These are phyloP conservation scores for Kandelia obovata DNA, from an alignment of 345 rosid species.

Conservation along the genomic window DNA sequence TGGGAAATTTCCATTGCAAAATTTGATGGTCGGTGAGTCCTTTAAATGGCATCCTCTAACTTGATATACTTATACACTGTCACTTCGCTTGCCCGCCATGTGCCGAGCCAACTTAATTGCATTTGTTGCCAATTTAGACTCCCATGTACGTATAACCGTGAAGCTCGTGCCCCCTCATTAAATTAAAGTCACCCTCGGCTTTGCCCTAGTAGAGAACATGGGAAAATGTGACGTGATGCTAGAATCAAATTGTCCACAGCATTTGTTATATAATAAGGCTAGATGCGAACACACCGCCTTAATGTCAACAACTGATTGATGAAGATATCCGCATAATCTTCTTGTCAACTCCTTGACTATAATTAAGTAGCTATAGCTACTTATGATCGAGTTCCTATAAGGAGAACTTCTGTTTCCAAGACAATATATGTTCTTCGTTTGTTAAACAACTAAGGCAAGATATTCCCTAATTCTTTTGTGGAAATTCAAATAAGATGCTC, in stretches of 20 bases:
- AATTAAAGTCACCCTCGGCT: too few species aligned
- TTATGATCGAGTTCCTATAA: too few species aligned
- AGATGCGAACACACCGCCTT: not conserved
- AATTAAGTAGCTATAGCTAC: too few species aligned
- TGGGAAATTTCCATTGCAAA: not conserved
- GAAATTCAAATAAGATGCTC: too few species aligned
- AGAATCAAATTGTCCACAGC: not conserved
- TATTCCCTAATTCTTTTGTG: too few species aligned
- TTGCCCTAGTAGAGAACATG: not conserved
- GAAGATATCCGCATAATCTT: not conserved
- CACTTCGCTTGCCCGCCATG: not conserved
- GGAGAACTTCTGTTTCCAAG: too few species aligned
- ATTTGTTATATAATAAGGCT: too few species aligned
- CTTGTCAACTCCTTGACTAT: too few species aligned
- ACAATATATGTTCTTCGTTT: too few species aligned
- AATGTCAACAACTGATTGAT: not conserved
- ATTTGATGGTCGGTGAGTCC: not conserved
- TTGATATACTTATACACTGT: not conserved
- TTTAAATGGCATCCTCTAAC: not conserved
- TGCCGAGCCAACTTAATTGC: not conserved
- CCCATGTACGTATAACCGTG: too few species aligned
- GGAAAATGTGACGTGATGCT: conserved; percentile 7
- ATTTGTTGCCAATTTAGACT: not conserved
- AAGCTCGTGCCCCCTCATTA: too few species aligned
- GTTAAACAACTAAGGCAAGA: too few species aligned